A percentile compares a stretch with the other conserved stretches of the same genome.
Evolutionary conservation across 2,329 filamentous ascomycete genomes (phyloP).

Genomic region (Tetracladium maxilliforme): DNA sequence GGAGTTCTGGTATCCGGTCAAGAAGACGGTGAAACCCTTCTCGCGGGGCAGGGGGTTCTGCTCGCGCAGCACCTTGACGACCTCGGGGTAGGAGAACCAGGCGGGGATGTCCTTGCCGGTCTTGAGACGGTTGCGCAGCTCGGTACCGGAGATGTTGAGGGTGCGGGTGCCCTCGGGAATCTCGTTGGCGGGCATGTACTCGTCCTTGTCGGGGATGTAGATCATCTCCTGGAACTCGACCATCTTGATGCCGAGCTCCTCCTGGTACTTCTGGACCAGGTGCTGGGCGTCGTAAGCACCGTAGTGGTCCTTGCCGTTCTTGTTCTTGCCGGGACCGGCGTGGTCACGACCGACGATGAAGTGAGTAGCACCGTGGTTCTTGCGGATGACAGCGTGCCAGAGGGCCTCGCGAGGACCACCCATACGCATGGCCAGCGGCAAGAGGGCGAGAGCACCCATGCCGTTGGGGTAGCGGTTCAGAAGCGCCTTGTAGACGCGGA

Average conservation of each 20-base stretch:
- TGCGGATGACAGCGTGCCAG: constrained; percentile 99
- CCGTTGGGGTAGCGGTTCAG: constrained; percentile 96
- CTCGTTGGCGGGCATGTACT: constrained; percentile 89
- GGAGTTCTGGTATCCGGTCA: constrained; percentile 91
- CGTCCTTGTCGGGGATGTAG: constrained; percentile 91
- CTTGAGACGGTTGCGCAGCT: constrained; percentile 82
- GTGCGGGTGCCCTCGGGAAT: constrained; percentile 74
- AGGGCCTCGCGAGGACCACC: constrained; percentile 94
- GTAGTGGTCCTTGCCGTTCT: constrained; percentile 92
- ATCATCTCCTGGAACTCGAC: constrained; percentile 99
- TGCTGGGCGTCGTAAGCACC: constrained; percentile 95
- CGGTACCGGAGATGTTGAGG: constrained; percentile 73
- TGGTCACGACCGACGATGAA: constrained; percentile 99
- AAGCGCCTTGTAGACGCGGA: constrained; percentile 95
- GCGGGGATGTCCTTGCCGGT: constrained; percentile 91
- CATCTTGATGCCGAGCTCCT: constrained; percentile 96
- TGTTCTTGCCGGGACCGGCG: constrained; percentile 96
- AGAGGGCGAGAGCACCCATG: constrained; percentile 91
- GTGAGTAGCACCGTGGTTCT: constrained; percentile 98
- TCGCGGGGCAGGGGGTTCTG: constrained; percentile 82
- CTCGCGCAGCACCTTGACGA: constrained; percentile 90
- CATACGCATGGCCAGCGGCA: constrained; percentile 98
- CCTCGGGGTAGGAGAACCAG: constrained; percentile 99
- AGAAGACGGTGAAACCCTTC: constrained; percentile 97
- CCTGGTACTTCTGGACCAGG: constrained; percentile 88